A percentile compares a stretch with the other conserved stretches of the same genome.
These are phyloP conservation scores for Cercophora newfieldiana DNA, from an alignment of 495 filamentous ascomycete species.

Conservation along the genomic window DNA sequence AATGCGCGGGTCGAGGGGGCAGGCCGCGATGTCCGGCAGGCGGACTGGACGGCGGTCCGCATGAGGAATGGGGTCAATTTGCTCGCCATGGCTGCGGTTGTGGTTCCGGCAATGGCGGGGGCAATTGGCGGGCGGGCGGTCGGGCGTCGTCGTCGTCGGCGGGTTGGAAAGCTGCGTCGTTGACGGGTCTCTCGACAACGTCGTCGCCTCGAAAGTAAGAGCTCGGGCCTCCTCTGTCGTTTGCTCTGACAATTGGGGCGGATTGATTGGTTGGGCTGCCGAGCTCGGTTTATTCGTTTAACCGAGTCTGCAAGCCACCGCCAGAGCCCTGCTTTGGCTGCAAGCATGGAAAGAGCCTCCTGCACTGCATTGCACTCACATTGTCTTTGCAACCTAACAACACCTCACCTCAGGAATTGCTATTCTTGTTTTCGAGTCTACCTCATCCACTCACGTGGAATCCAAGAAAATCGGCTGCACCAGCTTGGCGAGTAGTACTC, in stretches of 20 bases:
- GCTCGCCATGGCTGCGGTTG: slow-evolving; percentile 64
- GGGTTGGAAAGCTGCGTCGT: slow-evolving; percentile 5
- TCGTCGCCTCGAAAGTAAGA: slow-evolving; percentile 10
- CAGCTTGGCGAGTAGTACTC: background rate
- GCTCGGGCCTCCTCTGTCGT: slow-evolving; percentile 17
- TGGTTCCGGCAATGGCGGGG: slow-evolving; percentile 21
- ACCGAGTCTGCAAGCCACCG: slow-evolving; percentile 13
- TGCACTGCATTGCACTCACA: background rate
- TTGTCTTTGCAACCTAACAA: too few relatives aligned
- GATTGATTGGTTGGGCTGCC: slow-evolving; percentile 22
- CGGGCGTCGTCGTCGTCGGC: slow-evolving; percentile 23
- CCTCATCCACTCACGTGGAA: background rate
- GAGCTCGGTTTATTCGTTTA: slow-evolving; percentile 24
- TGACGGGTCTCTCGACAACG: slow-evolving; percentile 16
- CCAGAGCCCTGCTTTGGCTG: background rate
- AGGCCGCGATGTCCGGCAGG: slow-evolving; percentile 46
- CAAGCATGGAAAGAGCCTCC: background rate
- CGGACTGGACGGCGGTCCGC: slow-evolving; percentile 54
- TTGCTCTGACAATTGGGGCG: slow-evolving; percentile 25
- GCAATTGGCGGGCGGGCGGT: slow-evolving; percentile 33
- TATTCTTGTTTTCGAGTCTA: background rate
- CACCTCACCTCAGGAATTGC: too few relatives aligned
- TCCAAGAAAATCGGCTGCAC: background rate
- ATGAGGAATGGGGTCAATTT: slow-evolving; percentile 63
- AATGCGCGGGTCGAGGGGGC: slow-evolving; percentile 58